Conservation (phyloP, 169 alveolate genomes). For the Eimeria mitis region DNA sequence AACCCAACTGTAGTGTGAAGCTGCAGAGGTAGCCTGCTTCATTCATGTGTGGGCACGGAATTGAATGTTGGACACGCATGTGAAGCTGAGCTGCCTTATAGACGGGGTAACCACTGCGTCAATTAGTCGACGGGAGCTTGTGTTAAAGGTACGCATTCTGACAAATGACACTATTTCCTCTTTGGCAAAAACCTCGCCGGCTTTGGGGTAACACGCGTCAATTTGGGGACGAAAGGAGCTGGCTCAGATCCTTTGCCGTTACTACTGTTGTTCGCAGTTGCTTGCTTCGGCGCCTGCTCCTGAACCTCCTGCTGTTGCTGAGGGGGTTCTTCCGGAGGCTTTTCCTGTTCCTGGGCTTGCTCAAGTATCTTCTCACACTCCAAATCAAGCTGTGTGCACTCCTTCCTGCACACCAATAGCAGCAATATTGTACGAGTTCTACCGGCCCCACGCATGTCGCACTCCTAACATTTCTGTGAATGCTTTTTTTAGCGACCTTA, state of each 20-base stretch:
- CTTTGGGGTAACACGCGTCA: not conserved
- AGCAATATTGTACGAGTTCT: not conserved
- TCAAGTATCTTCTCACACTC: conserved; percentile 23
- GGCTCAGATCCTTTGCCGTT: not conserved
- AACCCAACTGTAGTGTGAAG: no score
- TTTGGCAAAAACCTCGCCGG: not conserved
- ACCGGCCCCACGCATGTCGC: not conserved
- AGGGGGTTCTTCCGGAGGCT: not conserved
- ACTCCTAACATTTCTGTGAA: not conserved
- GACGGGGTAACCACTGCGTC: not conserved
- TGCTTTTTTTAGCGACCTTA: not conserved
- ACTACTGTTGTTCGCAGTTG: not conserved
- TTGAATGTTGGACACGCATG: not conserved
- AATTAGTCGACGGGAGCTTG: not conserved
- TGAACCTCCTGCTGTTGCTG: not conserved
- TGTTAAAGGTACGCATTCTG: not conserved
- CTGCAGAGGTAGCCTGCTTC: no score
- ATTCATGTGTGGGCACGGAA: no score
- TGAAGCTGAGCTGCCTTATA: no score
- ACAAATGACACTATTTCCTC: not conserved
- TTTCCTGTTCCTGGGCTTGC: not conserved
- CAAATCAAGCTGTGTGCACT: not conserved
- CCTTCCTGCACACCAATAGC: not conserved
- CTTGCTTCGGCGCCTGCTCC: not conserved
- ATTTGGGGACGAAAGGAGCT: conserved; percentile 11